Evolutionary conservation across 169 alveolate species (phyloP).

Genomic region (Perkinsus marinus): DNA sequence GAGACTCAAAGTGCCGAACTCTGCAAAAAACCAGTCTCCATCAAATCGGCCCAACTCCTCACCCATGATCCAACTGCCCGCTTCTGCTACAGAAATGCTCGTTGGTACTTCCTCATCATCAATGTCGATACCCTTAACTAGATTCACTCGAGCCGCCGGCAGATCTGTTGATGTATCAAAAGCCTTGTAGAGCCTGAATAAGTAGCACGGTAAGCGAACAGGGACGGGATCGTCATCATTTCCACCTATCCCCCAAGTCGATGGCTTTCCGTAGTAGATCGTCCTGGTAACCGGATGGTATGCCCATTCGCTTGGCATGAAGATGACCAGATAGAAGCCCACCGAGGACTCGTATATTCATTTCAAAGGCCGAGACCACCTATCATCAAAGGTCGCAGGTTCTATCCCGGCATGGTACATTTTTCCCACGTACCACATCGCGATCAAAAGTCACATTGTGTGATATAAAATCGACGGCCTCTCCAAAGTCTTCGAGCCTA

Average conservation of each 20-base stretch:
- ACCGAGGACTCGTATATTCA: neutral
- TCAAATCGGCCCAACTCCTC: neutral
- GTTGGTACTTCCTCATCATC: neutral
- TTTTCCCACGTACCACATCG: neutral
- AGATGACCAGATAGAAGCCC: neutral
- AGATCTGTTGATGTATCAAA: neutral
- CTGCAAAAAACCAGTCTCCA: neutral
- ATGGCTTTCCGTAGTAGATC: neutral
- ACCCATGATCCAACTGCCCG: neutral
- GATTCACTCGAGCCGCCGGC: neutral
- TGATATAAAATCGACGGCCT: neutral
- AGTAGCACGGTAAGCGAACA: neutral
- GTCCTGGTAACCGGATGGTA: neutral
- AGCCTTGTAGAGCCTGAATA: neutral
- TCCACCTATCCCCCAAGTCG: neutral
- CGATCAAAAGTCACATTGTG: neutral
- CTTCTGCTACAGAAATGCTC: neutral
- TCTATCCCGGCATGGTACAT: neutral
- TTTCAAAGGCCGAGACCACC: neutral
- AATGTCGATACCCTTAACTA: neutral
- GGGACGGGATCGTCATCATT: neutral
- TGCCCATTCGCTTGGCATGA: neutral
- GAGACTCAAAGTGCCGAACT: neutral
- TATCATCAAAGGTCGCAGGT: neutral
- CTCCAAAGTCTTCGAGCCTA: neutral